These are phyloP conservation scores for Beauveria caledonica DNA, from an alignment of 2,329 filamentous ascomycete species.

Conservation along the genomic window DNA sequence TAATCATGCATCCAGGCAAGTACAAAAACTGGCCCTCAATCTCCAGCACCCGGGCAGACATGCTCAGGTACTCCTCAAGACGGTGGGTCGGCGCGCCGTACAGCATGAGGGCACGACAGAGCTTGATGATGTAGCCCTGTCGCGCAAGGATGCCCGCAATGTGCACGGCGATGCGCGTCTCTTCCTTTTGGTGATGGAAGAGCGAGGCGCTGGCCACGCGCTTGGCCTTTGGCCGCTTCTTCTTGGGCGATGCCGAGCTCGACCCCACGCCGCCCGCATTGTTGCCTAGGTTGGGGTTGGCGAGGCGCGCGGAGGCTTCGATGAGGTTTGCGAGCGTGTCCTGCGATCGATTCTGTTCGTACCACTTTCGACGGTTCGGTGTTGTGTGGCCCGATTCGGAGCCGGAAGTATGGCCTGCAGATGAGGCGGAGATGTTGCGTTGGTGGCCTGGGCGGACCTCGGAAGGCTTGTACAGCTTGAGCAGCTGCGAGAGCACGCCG, in stretches of 20 bases:
- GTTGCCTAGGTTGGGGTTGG: slow-evolving; percentile 24
- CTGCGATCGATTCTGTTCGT: slow-evolving; percentile 37
- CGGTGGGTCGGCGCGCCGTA: slow-evolving; percentile 87
- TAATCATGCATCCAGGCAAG: slow-evolving; percentile 84
- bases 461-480: slow-evolving; percentile 37
- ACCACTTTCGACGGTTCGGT: slow-evolving; percentile 39
- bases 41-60: slow-evolving; percentile 74
- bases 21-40: slow-evolving; percentile 87
- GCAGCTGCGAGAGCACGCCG: slow-evolving; percentile 36
- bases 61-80: slow-evolving; percentile 80
- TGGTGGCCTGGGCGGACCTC: slow-evolving; percentile 18
- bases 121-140: slow-evolving; percentile 73
- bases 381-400: slow-evolving; percentile 31
- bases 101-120: slow-evolving; percentile 78
- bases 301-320: slow-evolving; percentile 36
- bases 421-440: slow-evolving; percentile 15
- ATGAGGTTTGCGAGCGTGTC: slow-evolving; percentile 40
- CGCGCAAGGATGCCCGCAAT: slow-evolving; percentile 63
- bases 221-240: slow-evolving; percentile 25
- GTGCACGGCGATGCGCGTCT: slow-evolving; percentile 38
- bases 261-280: slow-evolving; percentile 12
- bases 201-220: slow-evolving; percentile 27
- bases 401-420: slow-evolving; percentile 6
- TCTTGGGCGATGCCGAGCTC: slow-evolving; percentile 13
- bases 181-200: slow-evolving; percentile 34